These are phyloP conservation scores for Tetradesmus obliquus DNA, from an alignment of 139 green algal species.

Conservation along the genomic window DNA sequence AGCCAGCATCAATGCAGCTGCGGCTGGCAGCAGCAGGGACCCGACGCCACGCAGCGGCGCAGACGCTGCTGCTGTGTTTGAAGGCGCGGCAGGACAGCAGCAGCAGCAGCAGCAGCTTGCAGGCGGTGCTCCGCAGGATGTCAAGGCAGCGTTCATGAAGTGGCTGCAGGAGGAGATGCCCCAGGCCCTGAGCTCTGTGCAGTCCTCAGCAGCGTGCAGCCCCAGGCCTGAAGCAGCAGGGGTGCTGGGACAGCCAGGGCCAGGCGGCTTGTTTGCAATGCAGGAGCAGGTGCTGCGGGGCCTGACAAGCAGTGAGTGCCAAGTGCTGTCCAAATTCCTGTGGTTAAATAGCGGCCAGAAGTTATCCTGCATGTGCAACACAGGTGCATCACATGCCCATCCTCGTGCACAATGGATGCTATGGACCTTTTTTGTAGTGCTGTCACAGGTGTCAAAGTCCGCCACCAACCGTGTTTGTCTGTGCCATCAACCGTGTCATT, in stretches of 20 bases:
- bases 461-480: not conserved
- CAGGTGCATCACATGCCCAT: no score
- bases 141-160: constrained; percentile 31
- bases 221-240: not conserved
- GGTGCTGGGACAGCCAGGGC: no score
- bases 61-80: not conserved
- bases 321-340: not conserved
- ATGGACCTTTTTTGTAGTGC: no score
- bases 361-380: no score
- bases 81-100: not conserved
- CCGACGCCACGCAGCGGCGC: not conserved
- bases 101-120: not conserved
- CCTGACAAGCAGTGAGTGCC: not conserved
- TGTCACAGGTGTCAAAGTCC: no score
- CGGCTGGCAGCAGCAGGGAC: not conserved
- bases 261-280: not conserved
- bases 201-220: not conserved
- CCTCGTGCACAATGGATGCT: no score
- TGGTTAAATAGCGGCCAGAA: no score
- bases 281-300: not conserved
- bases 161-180: constrained; percentile 23
- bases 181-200: not conserved
- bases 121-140: not conserved
- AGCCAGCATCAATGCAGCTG: not conserved
- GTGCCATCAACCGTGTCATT: not conserved